Conservation (phyloP, 163 green algal species). For the Scenedesmus sp. region DNA sequence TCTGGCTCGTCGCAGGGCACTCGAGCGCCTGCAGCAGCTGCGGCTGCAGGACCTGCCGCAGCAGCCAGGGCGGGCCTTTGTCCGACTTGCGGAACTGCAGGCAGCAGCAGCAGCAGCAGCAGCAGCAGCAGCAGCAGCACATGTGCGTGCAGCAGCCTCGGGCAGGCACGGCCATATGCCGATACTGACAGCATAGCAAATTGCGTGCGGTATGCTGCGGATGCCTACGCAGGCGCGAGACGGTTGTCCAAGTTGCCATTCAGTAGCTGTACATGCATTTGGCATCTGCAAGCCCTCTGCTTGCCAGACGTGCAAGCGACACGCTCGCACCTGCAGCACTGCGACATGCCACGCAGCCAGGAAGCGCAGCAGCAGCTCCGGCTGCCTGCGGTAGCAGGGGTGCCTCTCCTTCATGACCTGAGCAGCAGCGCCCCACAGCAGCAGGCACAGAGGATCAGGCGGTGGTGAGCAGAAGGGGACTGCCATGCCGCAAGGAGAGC, state of each 20-base stretch:
- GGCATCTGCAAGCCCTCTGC: neutral
- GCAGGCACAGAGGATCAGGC: neutral
- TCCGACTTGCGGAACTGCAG: constrained; percentile 38
- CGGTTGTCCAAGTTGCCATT: too few species aligned
- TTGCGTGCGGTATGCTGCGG: neutral
- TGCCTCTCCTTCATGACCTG: constrained; percentile 53
- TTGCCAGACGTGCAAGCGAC: neutral
- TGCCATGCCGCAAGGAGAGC: too few species aligned
- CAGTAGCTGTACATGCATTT: too few species aligned
- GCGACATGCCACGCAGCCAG: constrained; percentile 52
- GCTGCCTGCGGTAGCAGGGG: constrained; percentile 35
- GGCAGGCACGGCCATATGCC: neutral
- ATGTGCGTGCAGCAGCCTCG: neutral
- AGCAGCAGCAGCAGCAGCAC: neutral
- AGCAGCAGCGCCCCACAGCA: neutral
- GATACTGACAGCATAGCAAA: neutral
- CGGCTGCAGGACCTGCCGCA: constrained; percentile 63
- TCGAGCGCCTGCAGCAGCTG: constrained; percentile 51
- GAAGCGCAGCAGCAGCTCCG: constrained; percentile 46
- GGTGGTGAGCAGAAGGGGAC: too few species aligned
- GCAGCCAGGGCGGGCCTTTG: constrained; percentile 58
- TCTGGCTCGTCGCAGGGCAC: constrained; percentile 41
- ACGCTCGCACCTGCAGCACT: constrained; percentile 29
- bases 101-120: constrained; percentile 20
- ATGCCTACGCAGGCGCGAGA: neutral